A percentile compares a stretch with the other conserved stretches of the same genome.
Conservation (phyloP, 1,284 basidiomycete species). For the Malassezia pachydermatis region DNA sequence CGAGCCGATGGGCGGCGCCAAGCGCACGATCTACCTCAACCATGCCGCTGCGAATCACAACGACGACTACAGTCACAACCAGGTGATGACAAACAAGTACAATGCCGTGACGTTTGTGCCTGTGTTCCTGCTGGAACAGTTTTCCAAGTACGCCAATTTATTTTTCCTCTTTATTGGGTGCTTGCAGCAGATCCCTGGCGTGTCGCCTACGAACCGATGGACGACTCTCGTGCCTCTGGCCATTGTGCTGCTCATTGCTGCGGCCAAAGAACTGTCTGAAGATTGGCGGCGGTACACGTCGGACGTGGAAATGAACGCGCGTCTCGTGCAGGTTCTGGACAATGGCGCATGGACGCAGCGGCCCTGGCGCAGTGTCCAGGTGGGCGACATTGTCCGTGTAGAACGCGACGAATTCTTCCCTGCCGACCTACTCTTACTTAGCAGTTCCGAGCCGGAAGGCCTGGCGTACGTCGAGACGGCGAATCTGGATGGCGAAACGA, state of each 20-base stretch:
- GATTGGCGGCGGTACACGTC: constrained; percentile 95
- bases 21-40: constrained; percentile 39
- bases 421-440: constrained; percentile 78
- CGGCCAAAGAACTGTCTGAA: constrained; percentile 91
- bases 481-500: constrained; percentile 96
- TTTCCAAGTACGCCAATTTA: constrained; percentile 94
- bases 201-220: constrained; percentile 88
- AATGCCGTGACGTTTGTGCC: constrained; percentile 77
- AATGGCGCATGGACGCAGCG: constrained; percentile 61
- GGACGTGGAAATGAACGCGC: constrained; percentile 80
- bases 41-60: constrained; percentile 35
- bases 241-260: constrained; percentile 83
- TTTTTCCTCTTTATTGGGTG: constrained; percentile 98
- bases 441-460: constrained; percentile 89
- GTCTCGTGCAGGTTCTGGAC: constrained; percentile 60
- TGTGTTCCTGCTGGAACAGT: constrained; percentile 87
- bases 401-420: constrained; percentile 92
- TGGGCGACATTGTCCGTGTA: constrained; percentile 84
- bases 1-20: constrained; percentile 25
- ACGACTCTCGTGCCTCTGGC: constrained; percentile 89
- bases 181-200: constrained; percentile 95
- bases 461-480: constrained; percentile 95
- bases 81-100: constrained; percentile 91
- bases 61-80: constrained; percentile 55
- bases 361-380: constrained; percentile 78